Conservation (phyloP, 1,139 yeast species). For the Suhomyces bribrorum region DNA sequence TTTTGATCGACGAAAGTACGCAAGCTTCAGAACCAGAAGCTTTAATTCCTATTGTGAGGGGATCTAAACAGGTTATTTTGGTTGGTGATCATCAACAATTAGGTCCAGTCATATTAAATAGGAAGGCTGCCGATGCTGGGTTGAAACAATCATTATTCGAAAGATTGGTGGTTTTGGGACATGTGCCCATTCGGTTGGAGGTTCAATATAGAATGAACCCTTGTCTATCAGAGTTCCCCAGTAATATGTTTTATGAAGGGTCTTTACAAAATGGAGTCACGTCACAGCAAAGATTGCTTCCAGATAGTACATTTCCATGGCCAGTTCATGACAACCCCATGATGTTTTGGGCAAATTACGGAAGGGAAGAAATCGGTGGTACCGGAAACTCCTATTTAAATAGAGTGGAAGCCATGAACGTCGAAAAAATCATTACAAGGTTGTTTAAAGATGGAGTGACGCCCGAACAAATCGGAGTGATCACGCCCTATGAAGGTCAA, state of each 20-base stretch:
- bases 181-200: constrained; percentile 80
- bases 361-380: constrained; percentile 83
- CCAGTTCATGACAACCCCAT: constrained; percentile 79
- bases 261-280: constrained; percentile 90
- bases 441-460: constrained; percentile 77
- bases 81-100: constrained; percentile 96
- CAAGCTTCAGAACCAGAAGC: constrained; percentile 94
- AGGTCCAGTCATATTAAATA: constrained; percentile 85
- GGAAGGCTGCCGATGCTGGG: constrained; percentile 83
- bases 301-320: constrained; percentile 77
- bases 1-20: constrained; percentile 87
- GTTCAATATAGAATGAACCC: constrained; percentile 98
- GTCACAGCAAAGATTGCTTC: constrained; percentile 61
- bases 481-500: constrained; percentile 95
- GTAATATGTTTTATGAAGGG: constrained; percentile 93
- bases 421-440: constrained; percentile 75
- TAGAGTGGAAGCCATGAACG: constrained; percentile 88
- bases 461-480: constrained; percentile 85
- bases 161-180: constrained; percentile 80
- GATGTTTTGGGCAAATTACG: constrained; percentile 95
- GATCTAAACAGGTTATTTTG: constrained; percentile 83
- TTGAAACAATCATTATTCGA: constrained; percentile 83
- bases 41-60: constrained; percentile 83
- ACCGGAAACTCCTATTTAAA: constrained; percentile 85
- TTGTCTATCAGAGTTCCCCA: constrained; percentile 78